These are phyloP conservation scores for Cystofilobasidium capitatum DNA, from an alignment of 768 basidiomycete genomes.

Conservation along the genomic window DNA sequence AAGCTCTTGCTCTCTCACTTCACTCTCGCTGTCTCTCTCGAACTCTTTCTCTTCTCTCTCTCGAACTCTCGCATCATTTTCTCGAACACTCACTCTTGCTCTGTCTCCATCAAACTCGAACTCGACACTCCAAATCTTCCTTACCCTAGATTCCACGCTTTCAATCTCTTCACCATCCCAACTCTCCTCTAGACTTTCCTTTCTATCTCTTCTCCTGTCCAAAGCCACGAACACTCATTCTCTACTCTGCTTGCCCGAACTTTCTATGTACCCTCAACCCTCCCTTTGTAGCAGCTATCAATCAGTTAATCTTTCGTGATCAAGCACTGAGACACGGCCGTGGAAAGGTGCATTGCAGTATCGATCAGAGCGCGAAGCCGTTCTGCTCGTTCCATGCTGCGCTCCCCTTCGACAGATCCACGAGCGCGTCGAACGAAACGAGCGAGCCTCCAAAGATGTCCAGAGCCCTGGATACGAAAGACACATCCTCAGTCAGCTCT, in stretches of 20 bases:
- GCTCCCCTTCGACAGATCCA: conserved; percentile 36
- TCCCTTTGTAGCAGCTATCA: neutral
- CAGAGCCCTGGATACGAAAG: conserved; percentile 36
- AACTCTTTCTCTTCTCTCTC: neutral
- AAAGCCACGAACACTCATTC: neutral
- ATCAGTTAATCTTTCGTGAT: neutral
- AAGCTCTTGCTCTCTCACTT: neutral
- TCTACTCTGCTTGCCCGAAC: too few relatives aligned
- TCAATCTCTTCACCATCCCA: neutral
- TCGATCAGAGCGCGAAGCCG: neutral
- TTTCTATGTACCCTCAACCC: neutral
- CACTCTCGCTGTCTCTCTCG: neutral
- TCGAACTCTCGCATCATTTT: neutral
- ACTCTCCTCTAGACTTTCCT: neutral
- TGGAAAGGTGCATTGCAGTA: neutral
- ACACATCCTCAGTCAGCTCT: neutral
- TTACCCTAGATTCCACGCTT: neutral
- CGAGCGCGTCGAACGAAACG: conserved; percentile 44
- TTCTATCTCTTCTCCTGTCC: neutral
- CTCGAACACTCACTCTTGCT: neutral
- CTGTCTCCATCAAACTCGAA: neutral
- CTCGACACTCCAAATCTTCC: neutral
- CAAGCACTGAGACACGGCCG: neutral
- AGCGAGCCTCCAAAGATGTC: conserved; percentile 46
- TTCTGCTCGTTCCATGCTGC: neutral